Evolutionary conservation across 106 monocot species (phyloP).

Genomic region (Dioscorea alata): DNA sequence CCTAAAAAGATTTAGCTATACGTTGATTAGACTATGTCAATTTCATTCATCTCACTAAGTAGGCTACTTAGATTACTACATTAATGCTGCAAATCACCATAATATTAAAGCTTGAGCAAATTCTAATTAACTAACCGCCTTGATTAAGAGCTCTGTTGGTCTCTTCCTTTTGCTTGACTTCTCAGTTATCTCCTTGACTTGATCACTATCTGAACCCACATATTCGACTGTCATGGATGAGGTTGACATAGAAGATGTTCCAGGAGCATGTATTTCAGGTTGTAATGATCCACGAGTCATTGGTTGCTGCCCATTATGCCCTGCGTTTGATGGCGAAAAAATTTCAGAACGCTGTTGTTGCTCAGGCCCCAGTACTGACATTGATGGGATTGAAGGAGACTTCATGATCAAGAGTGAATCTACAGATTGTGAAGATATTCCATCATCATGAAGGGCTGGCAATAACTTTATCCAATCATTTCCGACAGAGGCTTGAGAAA

Average conservation of each 20-base stretch:
- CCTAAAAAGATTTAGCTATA: too few species aligned
- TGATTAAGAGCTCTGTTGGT: slow-evolving; percentile 68
- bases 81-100: too few species aligned
- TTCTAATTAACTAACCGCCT: slow-evolving; percentile 48
- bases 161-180: slow-evolving; percentile 43
- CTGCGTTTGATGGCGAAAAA: slow-evolving; percentile 33
- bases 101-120: not conserved
- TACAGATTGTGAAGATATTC: slow-evolving; percentile 58
- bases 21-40: too few species aligned
- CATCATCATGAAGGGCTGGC: slow-evolving; percentile 52
- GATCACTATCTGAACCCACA: slow-evolving; percentile 42
- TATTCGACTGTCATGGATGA: slow-evolving; percentile 85
- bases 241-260: slow-evolving; percentile 79
- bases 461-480: slow-evolving; percentile 61
- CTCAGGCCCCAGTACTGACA: slow-evolving; percentile 61
- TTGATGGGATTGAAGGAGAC: slow-evolving; percentile 73
- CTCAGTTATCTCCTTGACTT: slow-evolving; percentile 24
- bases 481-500: slow-evolving; percentile 87
- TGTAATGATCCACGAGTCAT: slow-evolving; percentile 18
- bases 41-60: too few species aligned
- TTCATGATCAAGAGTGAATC: slow-evolving; percentile 55
- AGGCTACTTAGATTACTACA: too few species aligned
- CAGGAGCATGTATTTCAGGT: slow-evolving; percentile 42
- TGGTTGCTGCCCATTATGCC: slow-evolving; percentile 28
- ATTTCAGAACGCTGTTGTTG: slow-evolving; percentile 36